A percentile compares a stretch with the other conserved stretches of the same genome.
These are phyloP conservation scores for Syzygium grande DNA, from an alignment of 345 rosid species.

Conservation along the genomic window DNA sequence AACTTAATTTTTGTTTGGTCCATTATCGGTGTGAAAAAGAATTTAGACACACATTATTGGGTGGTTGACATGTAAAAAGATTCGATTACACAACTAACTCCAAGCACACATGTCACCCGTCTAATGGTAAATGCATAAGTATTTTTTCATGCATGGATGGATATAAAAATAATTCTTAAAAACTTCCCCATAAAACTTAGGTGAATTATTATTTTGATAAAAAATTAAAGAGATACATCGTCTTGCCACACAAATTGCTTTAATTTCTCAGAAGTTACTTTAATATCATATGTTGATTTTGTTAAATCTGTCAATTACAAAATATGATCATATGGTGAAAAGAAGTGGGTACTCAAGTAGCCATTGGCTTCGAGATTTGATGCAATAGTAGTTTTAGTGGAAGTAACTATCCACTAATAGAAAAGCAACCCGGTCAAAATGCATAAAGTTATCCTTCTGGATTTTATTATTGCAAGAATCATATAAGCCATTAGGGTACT, in stretches of 20 bases:
- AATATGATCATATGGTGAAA: background rate
- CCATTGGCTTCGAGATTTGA: background rate
- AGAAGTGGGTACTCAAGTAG: background rate
- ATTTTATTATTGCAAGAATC: background rate
- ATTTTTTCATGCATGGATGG: rapidly evolving
- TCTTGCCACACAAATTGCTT: background rate
- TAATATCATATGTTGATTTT: background rate
- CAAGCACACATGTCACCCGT: background rate
- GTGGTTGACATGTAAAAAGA: rapidly evolving
- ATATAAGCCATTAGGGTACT: background rate
- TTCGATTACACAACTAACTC: background rate
- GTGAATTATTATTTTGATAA: background rate
- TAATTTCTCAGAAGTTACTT: background rate
- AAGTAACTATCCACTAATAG: background rate
- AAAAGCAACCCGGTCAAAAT: background rate
- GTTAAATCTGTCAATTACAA: background rate
- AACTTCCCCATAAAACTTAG: background rate
- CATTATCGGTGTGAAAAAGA: background rate
- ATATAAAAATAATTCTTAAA: background rate
- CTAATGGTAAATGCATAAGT: background rate
- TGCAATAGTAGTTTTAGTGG: background rate
- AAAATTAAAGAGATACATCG: background rate
- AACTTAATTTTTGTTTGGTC: background rate
- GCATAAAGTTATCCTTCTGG: background rate
- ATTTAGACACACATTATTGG: background rate